Percentiles rank a stretch among this genome's conserved stretches.
These are phyloP conservation scores for Scortechinia acanthostroma DNA, from an alignment of 2,329 filamentous ascomycete genomes.

Conservation along the genomic window DNA sequence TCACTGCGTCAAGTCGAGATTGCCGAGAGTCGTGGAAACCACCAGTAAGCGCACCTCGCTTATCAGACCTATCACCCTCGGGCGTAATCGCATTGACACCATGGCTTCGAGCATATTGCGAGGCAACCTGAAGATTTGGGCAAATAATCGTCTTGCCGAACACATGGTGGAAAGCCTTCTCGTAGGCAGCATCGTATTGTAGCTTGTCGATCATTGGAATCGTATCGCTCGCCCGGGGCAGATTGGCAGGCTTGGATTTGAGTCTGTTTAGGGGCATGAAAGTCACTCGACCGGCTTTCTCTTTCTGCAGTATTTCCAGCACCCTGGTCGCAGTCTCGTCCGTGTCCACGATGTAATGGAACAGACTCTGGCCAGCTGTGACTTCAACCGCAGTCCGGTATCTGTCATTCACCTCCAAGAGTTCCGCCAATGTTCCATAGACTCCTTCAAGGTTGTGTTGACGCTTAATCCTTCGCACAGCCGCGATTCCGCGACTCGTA, in stretches of 20 bases:
- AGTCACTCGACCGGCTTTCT: slow-evolving; percentile 79
- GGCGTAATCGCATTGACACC: slow-evolving; percentile 88
- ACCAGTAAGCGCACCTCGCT: slow-evolving; percentile 89
- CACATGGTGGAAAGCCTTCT: slow-evolving; percentile 84
- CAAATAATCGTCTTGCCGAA: slow-evolving; percentile 95
- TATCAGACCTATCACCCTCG: slow-evolving; percentile 90
- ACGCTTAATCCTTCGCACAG: slow-evolving; percentile 74
- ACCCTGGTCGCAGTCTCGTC: slow-evolving; percentile 79
- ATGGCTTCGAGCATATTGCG: slow-evolving; percentile 86
- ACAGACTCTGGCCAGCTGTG: slow-evolving; percentile 83
- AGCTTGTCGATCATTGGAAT: slow-evolving; percentile 82
- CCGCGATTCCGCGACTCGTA: slow-evolving; percentile 79
- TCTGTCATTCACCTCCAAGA: slow-evolving; percentile 77
- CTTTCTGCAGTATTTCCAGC: slow-evolving; percentile 71
- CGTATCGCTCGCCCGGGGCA: slow-evolving; percentile 81
- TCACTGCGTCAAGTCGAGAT: slow-evolving; percentile 81
- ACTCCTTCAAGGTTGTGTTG: slow-evolving; percentile 77
- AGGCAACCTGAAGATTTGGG: slow-evolving; percentile 77
- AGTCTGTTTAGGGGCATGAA: slow-evolving; percentile 89
- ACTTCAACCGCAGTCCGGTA: slow-evolving; percentile 89
- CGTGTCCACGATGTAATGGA: slow-evolving; percentile 92
- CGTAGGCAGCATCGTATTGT: slow-evolving; percentile 68
- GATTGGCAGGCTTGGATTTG: slow-evolving; percentile 61
- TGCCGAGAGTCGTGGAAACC: slow-evolving; percentile 82
- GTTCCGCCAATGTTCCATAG: slow-evolving; percentile 85